Evolutionary conservation across 2,329 filamentous ascomycete species (phyloP), one percentile per base, ranked within the genome.

Genomic region (Pseudogymnoascus sp.): DNA sequence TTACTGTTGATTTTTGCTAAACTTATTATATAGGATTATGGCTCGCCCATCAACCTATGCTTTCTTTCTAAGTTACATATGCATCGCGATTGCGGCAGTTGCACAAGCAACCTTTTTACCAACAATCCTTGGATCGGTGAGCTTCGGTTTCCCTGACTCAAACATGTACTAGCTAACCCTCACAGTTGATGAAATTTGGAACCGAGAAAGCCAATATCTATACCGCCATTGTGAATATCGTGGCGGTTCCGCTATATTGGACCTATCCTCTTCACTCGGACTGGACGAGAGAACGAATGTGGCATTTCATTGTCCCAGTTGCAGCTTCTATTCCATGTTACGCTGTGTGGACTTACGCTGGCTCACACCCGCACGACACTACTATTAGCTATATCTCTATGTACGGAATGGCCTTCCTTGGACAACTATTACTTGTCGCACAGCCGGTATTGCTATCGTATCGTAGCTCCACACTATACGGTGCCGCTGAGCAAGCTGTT

Each of bases 61-160:
- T 9, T 68, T 69, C 64, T 69, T 70, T 60, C 64, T 65, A 6
- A 66, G 65, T 5, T 70, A 68, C 35, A 53, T 70, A 31, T 68
- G 65, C 36, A 35, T 70, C 3, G 60, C 64, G 26, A 69, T 67
- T 57, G 66, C 68, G 6, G 68, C 68, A 17, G 67, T 69, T 42
- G 67, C 66, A 10, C 67, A 66, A 21, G 68, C 65, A 31, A 69
- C 66, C 19, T 70, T 69, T 47, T 59, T 70, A 9, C 69, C 69
- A 5, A 68, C 66, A 15, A 70, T 68, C 53, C 64, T 70, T 28
- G 63, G 62, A 53, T 50, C 44, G 3, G 44, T 50, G 44, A 50
- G 44, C 21, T 28, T 50, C 23, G 21, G 21, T 28, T 28, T 28
- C 21, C 15, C 21, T 7, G 7, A n/a, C 21, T 50, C 8, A 10